These are phyloP conservation scores for Zalaria obscura DNA, from an alignment of 2,329 filamentous ascomycete genomes.

Conservation along the genomic window DNA sequence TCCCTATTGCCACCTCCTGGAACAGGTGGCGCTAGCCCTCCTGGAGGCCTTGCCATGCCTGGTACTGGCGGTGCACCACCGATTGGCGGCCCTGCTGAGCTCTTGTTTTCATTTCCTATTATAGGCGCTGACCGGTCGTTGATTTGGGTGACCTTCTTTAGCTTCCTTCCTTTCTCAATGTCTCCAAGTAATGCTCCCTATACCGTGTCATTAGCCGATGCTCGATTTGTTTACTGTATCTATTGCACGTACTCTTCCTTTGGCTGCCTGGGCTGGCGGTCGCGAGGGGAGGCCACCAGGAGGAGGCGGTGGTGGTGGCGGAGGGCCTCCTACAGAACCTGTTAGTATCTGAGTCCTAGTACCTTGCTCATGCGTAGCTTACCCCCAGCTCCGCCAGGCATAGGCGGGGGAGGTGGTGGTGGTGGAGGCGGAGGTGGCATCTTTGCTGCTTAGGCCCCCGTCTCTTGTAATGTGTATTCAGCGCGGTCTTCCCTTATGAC, in stretches of 20 bases:
- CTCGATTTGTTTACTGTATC: neutral
- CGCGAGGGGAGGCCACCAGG: conserved; percentile 37
- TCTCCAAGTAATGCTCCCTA: conserved; percentile 79
- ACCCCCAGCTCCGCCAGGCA: conserved; percentile 41
- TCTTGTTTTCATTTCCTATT: conserved; percentile 42
- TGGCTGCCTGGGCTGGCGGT: conserved; percentile 40
- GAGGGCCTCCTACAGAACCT: conserved; percentile 30
- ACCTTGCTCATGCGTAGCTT: neutral
- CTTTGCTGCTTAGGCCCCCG: neutral
- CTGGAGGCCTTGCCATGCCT: conserved; percentile 43
- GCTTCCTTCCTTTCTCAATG: conserved; percentile 63
- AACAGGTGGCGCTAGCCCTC: conserved; percentile 56
- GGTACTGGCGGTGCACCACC: conserved; percentile 75
- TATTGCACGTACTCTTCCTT: conserved; percentile 46
- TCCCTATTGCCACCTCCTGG: conserved; percentile 47
- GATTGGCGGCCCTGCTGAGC: conserved; percentile 45
- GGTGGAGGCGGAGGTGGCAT: conserved; percentile 53
- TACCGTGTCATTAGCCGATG: neutral
- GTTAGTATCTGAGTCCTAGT: neutral
- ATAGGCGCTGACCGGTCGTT: conserved; percentile 83
- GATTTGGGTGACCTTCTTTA: conserved; percentile 70
- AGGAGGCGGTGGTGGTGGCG: conserved; percentile 50
- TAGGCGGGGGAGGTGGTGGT: conserved; percentile 42
- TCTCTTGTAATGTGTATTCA: no score
- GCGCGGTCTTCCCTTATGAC: no score